These are phyloP conservation scores for Penicillium fimorum DNA, from an alignment of 495 filamentous ascomycete species.

Conservation along the genomic window DNA sequence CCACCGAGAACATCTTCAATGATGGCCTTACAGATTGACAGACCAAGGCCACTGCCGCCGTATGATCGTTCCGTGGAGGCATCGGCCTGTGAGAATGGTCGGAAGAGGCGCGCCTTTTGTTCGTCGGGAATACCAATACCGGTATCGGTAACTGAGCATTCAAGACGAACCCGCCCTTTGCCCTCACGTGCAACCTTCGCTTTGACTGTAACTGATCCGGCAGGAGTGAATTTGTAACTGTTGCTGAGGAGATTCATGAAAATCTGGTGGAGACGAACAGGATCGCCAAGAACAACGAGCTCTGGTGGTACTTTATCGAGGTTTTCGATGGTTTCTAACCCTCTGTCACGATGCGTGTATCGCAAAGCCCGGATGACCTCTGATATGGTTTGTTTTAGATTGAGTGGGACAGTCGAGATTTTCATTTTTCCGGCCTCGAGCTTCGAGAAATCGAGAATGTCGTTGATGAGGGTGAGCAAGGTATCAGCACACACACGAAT, in stretches of 20 bases:
- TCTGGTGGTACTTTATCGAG: conserved; percentile 61
- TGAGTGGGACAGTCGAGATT: conserved; percentile 81
- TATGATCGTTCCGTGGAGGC: conserved; percentile 83
- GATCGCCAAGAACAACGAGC: conserved; percentile 84
- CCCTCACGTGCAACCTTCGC: conserved; percentile 69
- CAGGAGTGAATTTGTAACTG: conserved; percentile 89
- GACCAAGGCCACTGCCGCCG: conserved; percentile 83
- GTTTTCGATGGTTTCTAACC: conserved; percentile 70
- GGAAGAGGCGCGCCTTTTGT: conserved; percentile 80
- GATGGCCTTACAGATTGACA: conserved; percentile 93
- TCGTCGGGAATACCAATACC: conserved; percentile 85
- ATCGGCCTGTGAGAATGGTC: conserved; percentile 88
- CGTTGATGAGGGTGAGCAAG: conserved; percentile 89
- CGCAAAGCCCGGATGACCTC: conserved; percentile 84
- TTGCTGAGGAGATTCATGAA: conserved; percentile 92
- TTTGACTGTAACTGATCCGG: conserved; percentile 78
- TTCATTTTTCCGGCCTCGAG: conserved; percentile 96
- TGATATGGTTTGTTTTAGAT: conserved; percentile 78
- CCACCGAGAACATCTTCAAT: conserved; percentile 90
- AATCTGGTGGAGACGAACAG: conserved; percentile 86
- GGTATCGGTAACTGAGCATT: conserved; percentile 85
- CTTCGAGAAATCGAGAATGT: conserved; percentile 90
- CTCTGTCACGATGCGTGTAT: conserved; percentile 79
- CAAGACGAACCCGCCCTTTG: conserved; percentile 65
- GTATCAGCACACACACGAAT: conserved; percentile 89